Conservation (phyloP, 352 stramenopile species). For the Phytophthora macrochlamydospora region DNA sequence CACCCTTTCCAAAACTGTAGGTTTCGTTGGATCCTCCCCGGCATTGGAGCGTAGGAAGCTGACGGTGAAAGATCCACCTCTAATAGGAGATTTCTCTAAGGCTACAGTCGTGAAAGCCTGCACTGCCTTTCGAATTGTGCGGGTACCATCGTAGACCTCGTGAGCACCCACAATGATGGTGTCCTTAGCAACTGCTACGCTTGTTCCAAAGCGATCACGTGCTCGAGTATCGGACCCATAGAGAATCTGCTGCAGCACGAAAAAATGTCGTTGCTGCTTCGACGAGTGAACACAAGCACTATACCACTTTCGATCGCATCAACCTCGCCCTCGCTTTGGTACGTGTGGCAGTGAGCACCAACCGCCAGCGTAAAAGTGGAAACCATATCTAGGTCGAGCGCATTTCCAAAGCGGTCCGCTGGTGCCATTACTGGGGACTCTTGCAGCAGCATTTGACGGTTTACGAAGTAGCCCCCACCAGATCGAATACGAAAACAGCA, state of each 20-base stretch:
- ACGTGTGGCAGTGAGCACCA: slow-evolving; percentile 53
- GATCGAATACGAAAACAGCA: slow-evolving; percentile 80
- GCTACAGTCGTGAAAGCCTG: slow-evolving; percentile 60
- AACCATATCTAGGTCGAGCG: slow-evolving; percentile 74
- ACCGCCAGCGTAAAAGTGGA: slow-evolving; percentile 76
- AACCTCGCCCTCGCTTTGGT: slow-evolving; percentile 27
- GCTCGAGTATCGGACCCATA: slow-evolving; percentile 65
- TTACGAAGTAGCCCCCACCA: slow-evolving; percentile 66
- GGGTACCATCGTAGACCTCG: slow-evolving; percentile 50
- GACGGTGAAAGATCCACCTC: slow-evolving; percentile 56
- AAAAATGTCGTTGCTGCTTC: slow-evolving; percentile 66
- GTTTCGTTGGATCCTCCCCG: slow-evolving; percentile 12
- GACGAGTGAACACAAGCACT: slow-evolving; percentile 58
- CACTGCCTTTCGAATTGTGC: slow-evolving; percentile 78
- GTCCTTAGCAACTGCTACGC: slow-evolving; percentile 69
- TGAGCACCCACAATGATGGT: slow-evolving; percentile 76
- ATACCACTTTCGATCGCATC: slow-evolving; percentile 48
- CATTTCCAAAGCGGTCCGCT: slow-evolving; percentile 73
- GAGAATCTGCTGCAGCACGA: slow-evolving; percentile 72
- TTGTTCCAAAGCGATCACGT: slow-evolving; percentile 78
- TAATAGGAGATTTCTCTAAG: slow-evolving; percentile 11
- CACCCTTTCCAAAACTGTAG: slow-evolving; percentile 29
- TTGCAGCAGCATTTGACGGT: slow-evolving; percentile 66
- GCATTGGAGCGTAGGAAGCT: slow-evolving; percentile 41
- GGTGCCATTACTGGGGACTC: slow-evolving; percentile 44